These are phyloP conservation scores for Cyphellophora europaea DNA, from an alignment of 2,329 filamentous ascomycete species.

Conservation along the genomic window DNA sequence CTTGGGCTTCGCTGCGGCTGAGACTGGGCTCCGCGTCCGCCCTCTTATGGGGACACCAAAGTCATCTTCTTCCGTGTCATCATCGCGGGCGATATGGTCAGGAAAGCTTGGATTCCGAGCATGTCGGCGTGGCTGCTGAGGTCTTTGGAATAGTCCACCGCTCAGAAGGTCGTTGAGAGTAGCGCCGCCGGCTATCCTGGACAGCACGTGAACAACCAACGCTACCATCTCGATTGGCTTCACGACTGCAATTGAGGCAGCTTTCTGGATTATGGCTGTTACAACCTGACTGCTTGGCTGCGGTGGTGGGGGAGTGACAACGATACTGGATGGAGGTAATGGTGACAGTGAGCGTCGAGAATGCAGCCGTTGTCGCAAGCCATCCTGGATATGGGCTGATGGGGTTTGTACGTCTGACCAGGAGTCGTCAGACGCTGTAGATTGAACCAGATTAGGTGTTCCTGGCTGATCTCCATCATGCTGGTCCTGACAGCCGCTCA, in stretches of 20 bases:
- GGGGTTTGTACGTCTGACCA: constrained; percentile 31
- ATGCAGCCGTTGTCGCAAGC: constrained; percentile 12
- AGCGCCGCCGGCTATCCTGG: constrained; percentile 53
- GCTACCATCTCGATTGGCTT: constrained; percentile 71
- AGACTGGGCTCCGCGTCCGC: constrained; percentile 5
- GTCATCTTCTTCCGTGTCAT: constrained; percentile 20
- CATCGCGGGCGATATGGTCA: constrained; percentile 10
- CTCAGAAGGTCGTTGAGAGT: constrained; percentile 22
- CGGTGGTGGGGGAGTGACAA: constrained; percentile 38
- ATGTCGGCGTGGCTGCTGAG: constrained; percentile 11
- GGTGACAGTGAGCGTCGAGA: constrained; percentile 29
- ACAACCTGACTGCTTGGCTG: constrained; percentile 36
- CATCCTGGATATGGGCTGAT: constrained; percentile 13
- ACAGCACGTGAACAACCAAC: constrained; percentile 73
- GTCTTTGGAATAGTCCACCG: constrained; percentile 14
- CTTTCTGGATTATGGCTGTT: constrained; percentile 63
- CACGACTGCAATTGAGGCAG: constrained; percentile 64
- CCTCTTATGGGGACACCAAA: constrained; percentile 24
- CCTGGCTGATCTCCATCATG: constrained; percentile 21
- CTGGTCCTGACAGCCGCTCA: constrained; percentile 5
- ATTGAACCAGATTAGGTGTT: constrained; percentile 35
- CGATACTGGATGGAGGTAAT: constrained; percentile 57
- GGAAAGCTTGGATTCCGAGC: constrained; percentile 8
- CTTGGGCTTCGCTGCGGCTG: background rate
- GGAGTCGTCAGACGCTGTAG: constrained; percentile 30